A percentile compares a stretch with the other conserved stretches of the same genome.
Conservation (phyloP, 2,329 filamentous ascomycete species). For the Stemphylium beticola region DNA sequence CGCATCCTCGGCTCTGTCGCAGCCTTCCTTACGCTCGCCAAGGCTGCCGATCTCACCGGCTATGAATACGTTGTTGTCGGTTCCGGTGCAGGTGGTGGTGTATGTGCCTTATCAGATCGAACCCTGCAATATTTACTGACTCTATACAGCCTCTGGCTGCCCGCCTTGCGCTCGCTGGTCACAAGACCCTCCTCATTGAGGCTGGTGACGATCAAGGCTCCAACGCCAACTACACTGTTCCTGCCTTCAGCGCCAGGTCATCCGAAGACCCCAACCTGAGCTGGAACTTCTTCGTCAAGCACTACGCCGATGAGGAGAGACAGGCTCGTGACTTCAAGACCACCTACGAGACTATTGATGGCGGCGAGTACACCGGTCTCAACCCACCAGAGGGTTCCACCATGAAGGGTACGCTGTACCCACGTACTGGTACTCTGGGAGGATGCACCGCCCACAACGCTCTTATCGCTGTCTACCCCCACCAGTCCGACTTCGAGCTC, state of each 20-base stretch:
- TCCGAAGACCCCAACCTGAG: conserved; percentile 63
- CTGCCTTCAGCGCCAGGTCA: conserved; percentile 60
- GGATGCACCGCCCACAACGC: conserved; percentile 69
- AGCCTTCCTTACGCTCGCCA: conserved; percentile 30
- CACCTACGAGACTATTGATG: conserved; percentile 56
- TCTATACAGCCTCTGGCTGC: conserved; percentile 48
- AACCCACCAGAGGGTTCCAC: conserved; percentile 60
- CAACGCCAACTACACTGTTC: conserved; percentile 60
- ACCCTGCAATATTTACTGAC: neutral
- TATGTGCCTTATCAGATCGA: neutral
- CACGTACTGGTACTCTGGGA: conserved; percentile 62
- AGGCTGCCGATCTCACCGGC: conserved; percentile 38
- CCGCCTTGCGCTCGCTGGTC: conserved; percentile 65
- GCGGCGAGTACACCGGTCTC: conserved; percentile 55
- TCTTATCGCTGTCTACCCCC: conserved; percentile 64
- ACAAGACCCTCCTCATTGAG: conserved; percentile 66
- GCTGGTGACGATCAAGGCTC: conserved; percentile 64
- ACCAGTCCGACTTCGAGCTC: conserved; percentile 65
- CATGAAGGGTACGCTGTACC: conserved; percentile 63
- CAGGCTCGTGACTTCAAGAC: conserved; percentile 66
- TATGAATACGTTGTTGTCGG: conserved; percentile 71
- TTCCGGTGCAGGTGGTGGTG: conserved; percentile 49
- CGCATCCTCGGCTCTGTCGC: conserved; percentile 26
- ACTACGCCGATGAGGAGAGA: conserved; percentile 62
- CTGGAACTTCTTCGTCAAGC: conserved; percentile 70